Evolutionary conservation across 1,284 basidiomycete genomes (phyloP).

Genomic region (Neolentinus lepideus): DNA sequence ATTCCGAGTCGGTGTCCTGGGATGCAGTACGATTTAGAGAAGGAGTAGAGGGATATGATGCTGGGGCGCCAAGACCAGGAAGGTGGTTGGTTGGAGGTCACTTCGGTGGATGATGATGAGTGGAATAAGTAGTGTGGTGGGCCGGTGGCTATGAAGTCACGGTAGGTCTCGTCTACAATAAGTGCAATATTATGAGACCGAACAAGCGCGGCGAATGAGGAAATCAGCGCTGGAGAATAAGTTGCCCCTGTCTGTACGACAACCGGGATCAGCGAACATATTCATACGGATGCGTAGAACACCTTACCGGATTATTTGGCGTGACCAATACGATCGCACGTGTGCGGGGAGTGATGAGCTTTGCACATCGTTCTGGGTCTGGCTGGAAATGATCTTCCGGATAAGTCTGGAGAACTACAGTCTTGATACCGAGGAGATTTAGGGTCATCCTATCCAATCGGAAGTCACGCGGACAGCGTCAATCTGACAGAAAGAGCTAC

Average conservation of each 20-base stretch:
- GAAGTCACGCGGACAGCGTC: slow-evolving; percentile 5
- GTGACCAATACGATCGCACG: slow-evolving; percentile 72
- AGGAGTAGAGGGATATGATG: slow-evolving; percentile 73
- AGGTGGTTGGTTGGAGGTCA: slow-evolving; percentile 6
- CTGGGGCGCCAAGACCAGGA: slow-evolving; percentile 51
- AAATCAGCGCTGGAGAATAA: slow-evolving; percentile 57
- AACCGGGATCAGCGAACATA: slow-evolving; percentile 14
- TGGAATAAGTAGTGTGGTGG: slow-evolving; percentile 52
- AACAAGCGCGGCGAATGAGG: slow-evolving; percentile 60
- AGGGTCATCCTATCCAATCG: slow-evolving; percentile 56
- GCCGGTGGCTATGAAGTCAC: slow-evolving; percentile 62
- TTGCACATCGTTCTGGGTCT: slow-evolving; percentile 37
- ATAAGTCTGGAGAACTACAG: slow-evolving; percentile 55
- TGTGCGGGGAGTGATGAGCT: slow-evolving; percentile 50
- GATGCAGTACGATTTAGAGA: slow-evolving; percentile 79
- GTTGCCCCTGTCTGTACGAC: slow-evolving; percentile 65
- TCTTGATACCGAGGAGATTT: slow-evolving; percentile 55
- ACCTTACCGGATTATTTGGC: slow-evolving; percentile 64
- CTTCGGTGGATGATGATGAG: not conserved
- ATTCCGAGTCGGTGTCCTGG: slow-evolving; percentile 82
- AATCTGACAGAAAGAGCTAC: slow-evolving; percentile 11
- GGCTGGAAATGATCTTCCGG: slow-evolving; percentile 56
- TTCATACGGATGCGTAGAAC: not conserved
- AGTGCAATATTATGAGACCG: slow-evolving; percentile 54
- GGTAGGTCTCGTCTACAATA: slow-evolving; percentile 87